Evolutionary conservation across 2,329 filamentous ascomycete genomes (phyloP), one percentile per base, ranked within the genome.

Genomic region (Calonectria ilicicola): DNA sequence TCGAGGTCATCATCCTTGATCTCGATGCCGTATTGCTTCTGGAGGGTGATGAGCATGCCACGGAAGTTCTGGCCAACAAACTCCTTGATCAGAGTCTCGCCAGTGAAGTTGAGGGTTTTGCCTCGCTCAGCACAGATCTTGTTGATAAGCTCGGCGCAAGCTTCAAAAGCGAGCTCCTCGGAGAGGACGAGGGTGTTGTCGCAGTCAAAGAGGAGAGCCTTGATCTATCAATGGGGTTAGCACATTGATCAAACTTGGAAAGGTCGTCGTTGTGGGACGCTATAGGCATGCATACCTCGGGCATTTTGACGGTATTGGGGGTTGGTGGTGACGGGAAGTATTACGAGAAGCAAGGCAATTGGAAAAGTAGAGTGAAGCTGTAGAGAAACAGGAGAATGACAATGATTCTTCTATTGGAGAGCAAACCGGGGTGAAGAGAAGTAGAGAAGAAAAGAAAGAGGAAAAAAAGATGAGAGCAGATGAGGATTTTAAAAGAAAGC

Each of bases 61-160:
- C 95, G 94, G 90, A 98, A 98, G 90, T 97, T 98, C 84, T 97
- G 93, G 80, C 96, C 95, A 79, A 98, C 95, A 81, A 97, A 98
- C 86, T 98, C 94, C 78, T 89, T 87, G 86, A 98, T 94, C 75
- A 98, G 92, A 72, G 91, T 89, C 60, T 92, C 90, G 81, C 93
- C 93, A 5, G 94, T 95, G 88, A 97, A 98, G 82, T 90, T 91
- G 78, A 91, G 88, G 35, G 83, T 77, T 72, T 95, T 87, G 79
- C 88, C 86, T 81, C 93, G 89, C 81, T 90, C 89, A 79, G 89
- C 88, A 83, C 96, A 91, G 83, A 98, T 94, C 84, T 95, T 89
- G 86, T 98, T 98, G 88, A 95, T 93, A 76, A 98, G 92, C 73
- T 94, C 93, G 80, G 95, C 94, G 85, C 95, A 98, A 78, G 94